Base-by-base conservation (phyloP, 192 early-diverging fungal genomes). In the Obelidium mucronatum region DNA sequence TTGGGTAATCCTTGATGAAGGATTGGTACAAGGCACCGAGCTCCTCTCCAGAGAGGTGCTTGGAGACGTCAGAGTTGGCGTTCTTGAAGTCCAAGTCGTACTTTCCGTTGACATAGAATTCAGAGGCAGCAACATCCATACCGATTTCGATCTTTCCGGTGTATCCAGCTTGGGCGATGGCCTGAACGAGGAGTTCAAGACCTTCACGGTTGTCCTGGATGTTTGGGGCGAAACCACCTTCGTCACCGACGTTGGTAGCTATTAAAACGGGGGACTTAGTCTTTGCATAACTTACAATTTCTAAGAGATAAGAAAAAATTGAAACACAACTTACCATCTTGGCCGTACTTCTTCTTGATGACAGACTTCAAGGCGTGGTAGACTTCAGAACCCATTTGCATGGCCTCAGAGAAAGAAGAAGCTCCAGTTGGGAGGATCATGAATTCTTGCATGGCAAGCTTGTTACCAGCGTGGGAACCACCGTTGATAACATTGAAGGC, bases 391-490 rank as follows among this genome's bases (percentile, higher is more conserved):
- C 97, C 97, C 53, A 98, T 98, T 88, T 92, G 90, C 95, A 99
- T 96, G 76, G 97, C 97, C 85, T 99, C 95, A 40, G 92, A 82
- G 87, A 98, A 99, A 36, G 92, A 92, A 48, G 84, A 63, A 36
- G 97, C 97, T 75, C 97, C 97, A 54, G 94, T 96, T 67, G 97
- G 97, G 81, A 97, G 84, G 76, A 99, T 99, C 97, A 99, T 99
- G 88, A 98, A 99, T 86, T 99, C 97, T 84, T 99, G 97, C 96
- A 99, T 97, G 75, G 97, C 97, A 70, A 99, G 91, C 88, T 97
- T 98, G 93, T 99, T 99, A 76, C 97, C 97, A 52, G 97, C 97
- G 86, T 99, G 97, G 66, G 94, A 94, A 67, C 97, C 97, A 80
- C 97, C 97, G 90, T 99, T 99, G 87, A 99, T 96, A 78, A 99